Conservation (phyloP, 2,329 filamentous ascomycete genomes). For the Teratosphaeria viscida region DNA sequence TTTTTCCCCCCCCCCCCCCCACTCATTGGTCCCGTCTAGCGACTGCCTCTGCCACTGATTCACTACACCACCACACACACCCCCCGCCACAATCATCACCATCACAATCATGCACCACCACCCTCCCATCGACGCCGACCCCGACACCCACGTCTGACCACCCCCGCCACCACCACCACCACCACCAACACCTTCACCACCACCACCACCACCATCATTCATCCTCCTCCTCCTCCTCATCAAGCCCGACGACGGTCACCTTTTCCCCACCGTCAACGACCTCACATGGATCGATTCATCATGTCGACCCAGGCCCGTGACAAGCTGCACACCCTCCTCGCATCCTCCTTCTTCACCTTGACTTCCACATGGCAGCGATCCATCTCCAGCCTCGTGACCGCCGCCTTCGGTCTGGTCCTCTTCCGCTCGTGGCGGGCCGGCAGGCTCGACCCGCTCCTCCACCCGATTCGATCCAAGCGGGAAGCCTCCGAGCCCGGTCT, state of each 20-base stretch:
- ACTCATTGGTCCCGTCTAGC: background rate
- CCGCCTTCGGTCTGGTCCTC: background rate
- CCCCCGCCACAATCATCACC: too few species aligned
- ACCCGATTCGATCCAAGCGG: constrained; percentile 26
- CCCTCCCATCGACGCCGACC: background rate
- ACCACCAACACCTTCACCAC: background rate
- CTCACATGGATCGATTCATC: background rate
- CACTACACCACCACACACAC: background rate
- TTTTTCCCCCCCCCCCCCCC: background rate
- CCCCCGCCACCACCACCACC: background rate
- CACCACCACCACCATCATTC: too few species aligned
- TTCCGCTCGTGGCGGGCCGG: background rate
- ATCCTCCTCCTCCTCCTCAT: too few species aligned
- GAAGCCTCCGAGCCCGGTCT: constrained; percentile 59
- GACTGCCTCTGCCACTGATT: background rate
- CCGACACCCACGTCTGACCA: background rate
- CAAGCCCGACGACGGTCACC: too few species aligned
- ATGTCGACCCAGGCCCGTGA: background rate
- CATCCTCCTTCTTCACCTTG: too few species aligned
- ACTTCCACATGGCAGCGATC: background rate
- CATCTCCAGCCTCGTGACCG: background rate
- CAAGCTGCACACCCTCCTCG: background rate
- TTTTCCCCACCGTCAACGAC: too few species aligned
- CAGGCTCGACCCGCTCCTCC: background rate
- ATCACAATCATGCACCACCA: background rate